Evolutionary conservation across 139 green algal genomes (phyloP).

Genomic region (Yamagishiella unicocca): DNA sequence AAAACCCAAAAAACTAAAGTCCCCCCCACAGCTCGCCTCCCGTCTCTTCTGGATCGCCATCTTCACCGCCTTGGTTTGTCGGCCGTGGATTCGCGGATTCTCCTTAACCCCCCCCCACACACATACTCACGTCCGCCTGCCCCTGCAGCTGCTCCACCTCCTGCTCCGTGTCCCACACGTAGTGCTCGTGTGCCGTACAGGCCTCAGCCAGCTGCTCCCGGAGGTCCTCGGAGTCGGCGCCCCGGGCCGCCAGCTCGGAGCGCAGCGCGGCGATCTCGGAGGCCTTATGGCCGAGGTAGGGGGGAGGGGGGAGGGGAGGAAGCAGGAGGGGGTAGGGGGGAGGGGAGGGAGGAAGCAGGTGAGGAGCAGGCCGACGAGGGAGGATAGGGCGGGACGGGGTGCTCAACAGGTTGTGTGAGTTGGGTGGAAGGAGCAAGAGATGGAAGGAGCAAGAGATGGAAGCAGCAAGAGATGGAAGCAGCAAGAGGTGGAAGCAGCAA

Average conservation of each 20-base stretch:
- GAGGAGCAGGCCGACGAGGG: too few species aligned
- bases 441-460: too few species aligned
- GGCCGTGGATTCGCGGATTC: too few species aligned
- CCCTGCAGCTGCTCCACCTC: conserved; percentile 31
- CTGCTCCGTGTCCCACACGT: conserved; percentile 49
- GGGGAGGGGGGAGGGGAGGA: background rate
- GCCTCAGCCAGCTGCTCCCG: conserved; percentile 24
- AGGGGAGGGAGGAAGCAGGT: too few species aligned
- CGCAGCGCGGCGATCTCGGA: conserved; percentile 25
- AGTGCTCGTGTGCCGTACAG: conserved; percentile 33
- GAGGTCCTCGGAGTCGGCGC: conserved; percentile 19
- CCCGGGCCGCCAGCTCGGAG: background rate
- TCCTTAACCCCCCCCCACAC: background rate
- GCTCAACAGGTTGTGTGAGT: too few species aligned
- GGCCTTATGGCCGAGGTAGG: background rate
- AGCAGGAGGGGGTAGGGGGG: background rate
- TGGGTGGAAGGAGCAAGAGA: too few species aligned
- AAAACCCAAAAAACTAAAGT: too few species aligned
- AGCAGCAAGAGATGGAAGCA: too few species aligned
- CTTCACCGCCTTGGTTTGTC: too few species aligned
- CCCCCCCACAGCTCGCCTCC: background rate
- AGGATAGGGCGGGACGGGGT: too few species aligned
- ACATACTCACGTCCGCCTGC: conserved; percentile 40
- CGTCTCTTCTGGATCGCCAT: too few species aligned
- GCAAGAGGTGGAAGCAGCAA: too few species aligned